A percentile compares a stretch with the other conserved stretches of the same genome.
Conservation (phyloP, 257 asterid species). For the Vinca minor region DNA sequence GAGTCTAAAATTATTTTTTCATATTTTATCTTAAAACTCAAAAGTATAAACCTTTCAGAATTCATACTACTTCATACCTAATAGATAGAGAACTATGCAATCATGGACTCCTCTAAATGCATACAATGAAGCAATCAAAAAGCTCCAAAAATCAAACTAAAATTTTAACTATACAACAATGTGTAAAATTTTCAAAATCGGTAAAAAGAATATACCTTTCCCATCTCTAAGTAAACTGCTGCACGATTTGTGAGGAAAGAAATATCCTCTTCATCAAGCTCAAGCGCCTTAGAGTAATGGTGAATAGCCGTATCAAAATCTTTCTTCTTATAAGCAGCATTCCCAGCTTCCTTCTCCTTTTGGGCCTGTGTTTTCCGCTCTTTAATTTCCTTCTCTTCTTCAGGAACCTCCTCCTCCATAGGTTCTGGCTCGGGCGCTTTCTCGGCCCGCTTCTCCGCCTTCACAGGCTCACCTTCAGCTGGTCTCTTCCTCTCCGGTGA, state of each 20-base stretch:
- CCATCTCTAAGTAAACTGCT: conserved; percentile 91
- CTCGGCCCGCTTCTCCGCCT: conserved; percentile 49
- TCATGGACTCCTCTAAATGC: too few relatives aligned
- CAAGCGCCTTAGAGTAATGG: conserved; percentile 64
- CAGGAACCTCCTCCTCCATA: conserved; percentile 40
- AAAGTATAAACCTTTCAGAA: not conserved
- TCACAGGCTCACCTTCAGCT: conserved; percentile 34
- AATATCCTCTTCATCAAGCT: conserved; percentile 66
- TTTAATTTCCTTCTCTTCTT: conserved; percentile 52
- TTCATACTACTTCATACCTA: not conserved
- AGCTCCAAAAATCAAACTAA: not conserved
- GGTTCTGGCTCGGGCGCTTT: conserved; percentile 41
- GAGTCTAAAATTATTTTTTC: not conserved
- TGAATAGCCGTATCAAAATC: conserved; percentile 77
- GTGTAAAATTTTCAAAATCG: not conserved
- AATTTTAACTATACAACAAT: too few relatives aligned
- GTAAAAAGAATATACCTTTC: conserved; percentile 44
- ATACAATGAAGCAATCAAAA: not conserved
- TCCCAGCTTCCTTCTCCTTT: conserved; percentile 83
- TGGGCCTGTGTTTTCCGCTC: conserved; percentile 51
- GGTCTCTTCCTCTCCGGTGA: conserved; percentile 48
- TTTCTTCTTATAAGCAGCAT: conserved; percentile 86
- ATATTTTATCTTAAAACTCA: not conserved
- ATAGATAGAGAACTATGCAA: too few relatives aligned
- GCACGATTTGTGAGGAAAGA: conserved; percentile 89